Evolutionary conservation across 139 green algal genomes (phyloP).

Genomic region (Chlorella sorokiniana): DNA sequence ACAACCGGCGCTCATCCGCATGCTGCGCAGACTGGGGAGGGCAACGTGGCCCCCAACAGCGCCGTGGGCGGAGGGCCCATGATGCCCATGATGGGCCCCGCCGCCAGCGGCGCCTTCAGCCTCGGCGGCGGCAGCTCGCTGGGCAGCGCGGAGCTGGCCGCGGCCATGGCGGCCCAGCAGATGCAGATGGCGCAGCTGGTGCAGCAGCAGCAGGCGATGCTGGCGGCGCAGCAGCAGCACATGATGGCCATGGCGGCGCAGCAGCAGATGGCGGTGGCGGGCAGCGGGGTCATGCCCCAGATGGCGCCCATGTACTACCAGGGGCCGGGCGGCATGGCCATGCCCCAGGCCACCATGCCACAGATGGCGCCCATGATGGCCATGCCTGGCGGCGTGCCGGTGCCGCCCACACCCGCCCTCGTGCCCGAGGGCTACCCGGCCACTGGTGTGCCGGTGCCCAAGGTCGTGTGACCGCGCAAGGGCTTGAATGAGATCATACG

Average conservation of each 20-base stretch:
- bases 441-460: neutral
- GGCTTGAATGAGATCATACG: too few relatives aligned
- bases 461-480: too few relatives aligned
- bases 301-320: neutral
- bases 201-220: neutral
- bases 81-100: neutral
- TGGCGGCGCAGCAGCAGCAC: neutral
- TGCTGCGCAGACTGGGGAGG: conserved; percentile 12
- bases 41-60: neutral
- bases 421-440: neutral
- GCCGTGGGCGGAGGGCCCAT: neutral
- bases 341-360: neutral
- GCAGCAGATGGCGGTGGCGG: neutral
- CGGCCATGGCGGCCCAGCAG: neutral
- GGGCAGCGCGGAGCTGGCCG: neutral
- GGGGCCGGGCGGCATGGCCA: neutral
- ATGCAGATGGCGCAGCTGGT: neutral
- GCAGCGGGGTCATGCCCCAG: neutral
- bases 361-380: neutral
- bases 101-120: neutral
- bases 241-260: neutral
- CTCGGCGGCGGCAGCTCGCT: neutral
- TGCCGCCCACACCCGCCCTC: neutral
- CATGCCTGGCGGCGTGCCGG: neutral
- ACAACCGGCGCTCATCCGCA: too few relatives aligned